These are phyloP conservation scores for Arabidopsis arenosa DNA, from an alignment of 345 rosid species.

Conservation along the genomic window DNA sequence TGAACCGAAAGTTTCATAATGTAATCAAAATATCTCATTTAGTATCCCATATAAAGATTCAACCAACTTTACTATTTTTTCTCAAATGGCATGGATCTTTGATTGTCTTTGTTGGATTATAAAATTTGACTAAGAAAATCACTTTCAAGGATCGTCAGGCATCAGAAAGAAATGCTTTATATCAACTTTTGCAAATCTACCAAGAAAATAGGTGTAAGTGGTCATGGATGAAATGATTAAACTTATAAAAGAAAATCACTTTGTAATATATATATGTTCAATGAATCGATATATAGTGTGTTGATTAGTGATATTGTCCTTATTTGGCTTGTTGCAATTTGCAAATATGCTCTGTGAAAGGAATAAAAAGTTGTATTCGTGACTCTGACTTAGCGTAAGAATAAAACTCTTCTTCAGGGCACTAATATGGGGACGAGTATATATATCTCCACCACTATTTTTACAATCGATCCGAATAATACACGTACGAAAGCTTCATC, in stretches of 20 bases:
- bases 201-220: slow-evolving; percentile 6
- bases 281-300: slow-evolving; percentile 18
- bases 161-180: slow-evolving; percentile 18
- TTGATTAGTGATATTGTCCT: slow-evolving; percentile 36
- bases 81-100: slow-evolving; percentile 3
- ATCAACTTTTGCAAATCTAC: slow-evolving; percentile 31
- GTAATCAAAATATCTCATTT: neutral
- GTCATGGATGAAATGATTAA: slow-evolving; percentile 34
- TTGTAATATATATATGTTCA: slow-evolving; percentile 25
- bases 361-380: slow-evolving; percentile 30
- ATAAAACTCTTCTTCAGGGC: slow-evolving; percentile 26
- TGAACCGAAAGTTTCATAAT: neutral
- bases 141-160: slow-evolving; percentile 27
- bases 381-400: slow-evolving; percentile 39
- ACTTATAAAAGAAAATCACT: neutral
- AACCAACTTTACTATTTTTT: neutral
- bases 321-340: slow-evolving; percentile 35
- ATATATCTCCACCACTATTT: slow-evolving; percentile 22
- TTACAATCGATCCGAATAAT: slow-evolving; percentile 33
- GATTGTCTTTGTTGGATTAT: slow-evolving; percentile 2
- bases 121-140: slow-evolving; percentile 19
- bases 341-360: slow-evolving; percentile 18
- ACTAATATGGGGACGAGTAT: slow-evolving; percentile 14
- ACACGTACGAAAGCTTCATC: slow-evolving; percentile 36
- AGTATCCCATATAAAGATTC: neutral